phyloP scores from a whole-genome alignment of 73 alveolate genomes.

The Tetrahymena malaccensis region DNA sequence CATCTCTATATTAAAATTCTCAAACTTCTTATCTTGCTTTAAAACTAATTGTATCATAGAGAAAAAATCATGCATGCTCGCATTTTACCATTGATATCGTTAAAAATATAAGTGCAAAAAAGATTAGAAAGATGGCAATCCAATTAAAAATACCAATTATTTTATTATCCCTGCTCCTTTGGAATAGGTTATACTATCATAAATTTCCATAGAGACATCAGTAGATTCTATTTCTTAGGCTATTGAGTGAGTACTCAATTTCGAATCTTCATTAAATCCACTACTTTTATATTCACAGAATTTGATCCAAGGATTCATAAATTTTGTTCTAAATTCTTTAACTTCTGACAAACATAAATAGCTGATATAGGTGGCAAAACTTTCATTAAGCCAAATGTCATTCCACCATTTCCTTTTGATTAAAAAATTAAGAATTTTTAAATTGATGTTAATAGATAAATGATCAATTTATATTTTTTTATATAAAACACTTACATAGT shows the following conservation, averaged over 20 bases:
- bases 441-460: background rate
- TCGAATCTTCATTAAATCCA: slow-evolving; percentile 30
- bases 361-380: slow-evolving; percentile 88
- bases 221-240: slow-evolving; percentile 55
- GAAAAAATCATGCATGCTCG: background rate
- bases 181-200: slow-evolving; percentile 93
- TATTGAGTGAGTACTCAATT: slow-evolving; percentile 72
- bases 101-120: background rate
- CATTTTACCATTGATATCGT: background rate
- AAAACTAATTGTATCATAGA: background rate
- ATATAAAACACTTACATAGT: slow-evolving; percentile 38
- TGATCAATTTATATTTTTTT: background rate
- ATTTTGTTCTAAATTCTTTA: background rate
- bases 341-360: slow-evolving; percentile 32
- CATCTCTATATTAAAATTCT: background rate
- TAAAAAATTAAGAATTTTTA: background rate
- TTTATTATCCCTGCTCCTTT: slow-evolving; percentile 93
- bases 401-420: slow-evolving; percentile 96
- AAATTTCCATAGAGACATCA: slow-evolving; percentile 73
- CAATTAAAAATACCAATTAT: slow-evolving; percentile 78
- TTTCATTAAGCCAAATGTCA: slow-evolving; percentile 92
- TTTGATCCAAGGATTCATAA: slow-evolving; percentile 21
- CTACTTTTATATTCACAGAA: slow-evolving; percentile 21
- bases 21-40: background rate
- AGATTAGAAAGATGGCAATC: slow-evolving; percentile 15